Percentiles rank a stretch among this genome's conserved stretches.
Conservation (phyloP, 805 yeast species). For the Citeromyces matritensis region DNA sequence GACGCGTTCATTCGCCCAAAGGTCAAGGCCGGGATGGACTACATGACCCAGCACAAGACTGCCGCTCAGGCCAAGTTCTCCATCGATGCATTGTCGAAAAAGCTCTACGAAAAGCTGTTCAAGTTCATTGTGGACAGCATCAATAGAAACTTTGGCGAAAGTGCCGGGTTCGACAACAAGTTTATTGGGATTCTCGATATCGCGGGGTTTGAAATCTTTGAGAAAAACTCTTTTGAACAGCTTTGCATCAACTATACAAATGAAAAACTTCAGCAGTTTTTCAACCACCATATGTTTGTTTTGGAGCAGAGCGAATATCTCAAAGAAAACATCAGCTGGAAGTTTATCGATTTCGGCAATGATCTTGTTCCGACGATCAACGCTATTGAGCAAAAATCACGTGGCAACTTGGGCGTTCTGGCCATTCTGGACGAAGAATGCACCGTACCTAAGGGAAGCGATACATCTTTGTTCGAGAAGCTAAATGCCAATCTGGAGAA, state of each 20-base stretch:
- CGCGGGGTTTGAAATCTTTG: slow-evolving; percentile 49
- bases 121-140: slow-evolving; percentile 62
- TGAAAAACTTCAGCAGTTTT: slow-evolving; percentile 45
- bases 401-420: slow-evolving; percentile 49
- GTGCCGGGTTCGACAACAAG: slow-evolving; percentile 11
- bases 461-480: slow-evolving; percentile 69
- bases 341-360: slow-evolving; percentile 84
- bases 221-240: slow-evolving; percentile 43
- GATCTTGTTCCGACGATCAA: slow-evolving; percentile 93
- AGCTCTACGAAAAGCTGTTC: slow-evolving; percentile 74
- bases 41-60: slow-evolving; percentile 64
- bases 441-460: slow-evolving; percentile 83
- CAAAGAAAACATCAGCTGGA: slow-evolving; percentile 46
- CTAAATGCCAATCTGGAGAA: slow-evolving; percentile 50
- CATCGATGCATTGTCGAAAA: slow-evolving; percentile 78
- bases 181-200: slow-evolving; percentile 46
- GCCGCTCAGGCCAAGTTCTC: slow-evolving; percentile 70
- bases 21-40: slow-evolving; percentile 85
- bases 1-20: slow-evolving; percentile 60
- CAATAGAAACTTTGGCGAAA: slow-evolving; percentile 43
- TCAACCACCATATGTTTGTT: slow-evolving; percentile 47
- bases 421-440: slow-evolving; percentile 90
- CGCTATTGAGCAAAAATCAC: slow-evolving; percentile 62
- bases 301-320: slow-evolving; percentile 46
- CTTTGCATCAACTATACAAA: slow-evolving; percentile 46